These are phyloP conservation scores for Amanita exitialis DNA, from an alignment of 768 basidiomycete species.

Conservation along the genomic window DNA sequence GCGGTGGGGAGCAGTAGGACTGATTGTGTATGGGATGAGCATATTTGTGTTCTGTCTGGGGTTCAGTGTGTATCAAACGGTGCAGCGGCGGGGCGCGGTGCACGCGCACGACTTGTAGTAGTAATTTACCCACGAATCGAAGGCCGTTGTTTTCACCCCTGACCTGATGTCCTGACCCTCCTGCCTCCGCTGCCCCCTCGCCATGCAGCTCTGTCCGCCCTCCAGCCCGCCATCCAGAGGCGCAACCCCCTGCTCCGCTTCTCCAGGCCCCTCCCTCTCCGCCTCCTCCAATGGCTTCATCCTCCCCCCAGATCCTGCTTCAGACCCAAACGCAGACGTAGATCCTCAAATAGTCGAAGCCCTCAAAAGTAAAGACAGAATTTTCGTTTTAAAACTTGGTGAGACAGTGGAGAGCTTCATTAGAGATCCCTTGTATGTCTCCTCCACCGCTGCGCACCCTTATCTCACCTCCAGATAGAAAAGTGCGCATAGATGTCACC, in stretches of 20 bases:
- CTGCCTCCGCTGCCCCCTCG: slow-evolving; percentile 1
- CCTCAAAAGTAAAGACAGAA: slow-evolving; percentile 77
- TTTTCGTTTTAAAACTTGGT: slow-evolving; percentile 83
- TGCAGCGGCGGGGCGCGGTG: slow-evolving; percentile 20
- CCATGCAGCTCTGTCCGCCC: slow-evolving; percentile 7
- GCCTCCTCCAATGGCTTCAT: slow-evolving; percentile 9
- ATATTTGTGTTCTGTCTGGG: slow-evolving; percentile 82
- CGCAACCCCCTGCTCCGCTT: slow-evolving; percentile 10
- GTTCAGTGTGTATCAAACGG: slow-evolving; percentile 68
- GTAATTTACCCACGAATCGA: slow-evolving; percentile 26
- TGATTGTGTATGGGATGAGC: slow-evolving; percentile 66
- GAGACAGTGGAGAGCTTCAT: slow-evolving; percentile 79
- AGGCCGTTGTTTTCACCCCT: slow-evolving; percentile 10
- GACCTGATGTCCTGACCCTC: slow-evolving; percentile 19
- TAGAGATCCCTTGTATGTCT: slow-evolving; percentile 3
- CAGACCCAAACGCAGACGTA: slow-evolving; percentile 31
- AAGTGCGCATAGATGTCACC: slow-evolving; percentile 53
- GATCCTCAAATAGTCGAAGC: slow-evolving; percentile 81
- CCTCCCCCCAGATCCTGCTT: slow-evolving; percentile 14
- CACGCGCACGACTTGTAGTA: slow-evolving; percentile 10
- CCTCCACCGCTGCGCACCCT: not conserved
- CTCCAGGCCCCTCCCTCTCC: slow-evolving; percentile 9
- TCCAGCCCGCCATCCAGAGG: slow-evolving; percentile 10
- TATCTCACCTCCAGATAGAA: slow-evolving; percentile 16
- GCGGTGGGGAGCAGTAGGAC: slow-evolving; percentile 51